Base-by-base conservation (phyloP, 1,284 basidiomycete genomes). In the Cyathus olla region DNA sequence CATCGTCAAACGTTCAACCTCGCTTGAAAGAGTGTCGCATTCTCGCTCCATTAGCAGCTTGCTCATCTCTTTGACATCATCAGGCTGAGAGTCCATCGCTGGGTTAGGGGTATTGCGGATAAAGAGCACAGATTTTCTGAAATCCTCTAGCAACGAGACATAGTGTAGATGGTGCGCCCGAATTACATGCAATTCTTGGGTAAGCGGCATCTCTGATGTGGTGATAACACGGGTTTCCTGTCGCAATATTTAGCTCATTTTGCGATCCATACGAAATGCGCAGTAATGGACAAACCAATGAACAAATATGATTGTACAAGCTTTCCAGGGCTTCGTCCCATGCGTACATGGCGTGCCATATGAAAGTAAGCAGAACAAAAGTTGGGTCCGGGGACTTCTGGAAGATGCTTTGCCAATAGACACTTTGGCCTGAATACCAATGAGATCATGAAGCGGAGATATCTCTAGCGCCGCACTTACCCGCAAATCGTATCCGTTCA, bases 311-410 rank as follows among this genome's bases (percentile, higher is more conserved):
- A 2, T 70, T 61, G 55, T 86, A 87, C 40, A 89, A 70, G 37
- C 76, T 73, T 60, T 87, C 86, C 8, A 88, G 66, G 0, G 86
- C 78, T 64, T 89, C 80, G 57, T 89, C 87, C 86, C 87, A 88
- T 0, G 84, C 84, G 64, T 87, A 88, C 60, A 87, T 63, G 4
- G 85, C 84, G 55, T 88, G 85, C 87, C 87, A 88, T 48, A 89
- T 71, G 47, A 82, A 82, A 4, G 83, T 77, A 28, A 88, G 73
- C 19, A 88, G 76, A 2, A 88, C 65, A 56, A 88, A 84, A 0
- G 86, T 87, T 0, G 87, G 85, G 65, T 88, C 87, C 9, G 66
- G 69, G 0, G 83, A 80, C 49, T 71, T 76, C 46, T 67, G 68
- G 57, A 87, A 85, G 50, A 88, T 81, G 57, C 82, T 85, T 55